These are phyloP conservation scores for Mycena crocata DNA, from an alignment of 768 basidiomycete species.

Conservation along the genomic window DNA sequence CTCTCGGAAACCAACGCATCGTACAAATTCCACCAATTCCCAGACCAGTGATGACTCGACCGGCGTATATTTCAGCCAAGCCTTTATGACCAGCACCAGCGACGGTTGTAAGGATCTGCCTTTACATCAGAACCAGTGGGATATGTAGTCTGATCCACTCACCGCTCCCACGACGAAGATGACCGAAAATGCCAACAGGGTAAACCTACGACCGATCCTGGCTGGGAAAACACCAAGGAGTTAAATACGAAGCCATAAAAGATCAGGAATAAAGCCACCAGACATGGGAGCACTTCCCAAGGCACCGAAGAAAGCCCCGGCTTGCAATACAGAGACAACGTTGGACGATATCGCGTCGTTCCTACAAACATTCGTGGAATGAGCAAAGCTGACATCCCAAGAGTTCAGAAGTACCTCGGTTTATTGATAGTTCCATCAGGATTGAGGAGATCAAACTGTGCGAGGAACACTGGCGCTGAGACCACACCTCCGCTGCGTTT, in stretches of 20 bases:
- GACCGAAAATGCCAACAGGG: slow-evolving; percentile 68
- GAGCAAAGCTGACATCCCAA: no score
- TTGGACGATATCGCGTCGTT: slow-evolving; percentile 76
- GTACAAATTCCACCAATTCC: slow-evolving; percentile 84
- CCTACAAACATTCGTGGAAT: slow-evolving; percentile 22
- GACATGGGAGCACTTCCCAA: slow-evolving; percentile 78
- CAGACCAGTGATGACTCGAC: slow-evolving; percentile 82
- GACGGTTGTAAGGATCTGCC: slow-evolving; percentile 76
- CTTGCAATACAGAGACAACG: slow-evolving; percentile 89
- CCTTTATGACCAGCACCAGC: slow-evolving; percentile 65
- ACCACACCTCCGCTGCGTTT: slow-evolving; percentile 75
- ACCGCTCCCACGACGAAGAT: slow-evolving; percentile 83
- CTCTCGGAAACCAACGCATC: neutral
- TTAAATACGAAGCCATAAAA: no score
- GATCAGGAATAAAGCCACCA: slow-evolving; percentile 52
- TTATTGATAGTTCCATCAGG: slow-evolving; percentile 55
- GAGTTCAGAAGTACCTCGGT: slow-evolving; percentile 21
- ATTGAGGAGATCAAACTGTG: slow-evolving; percentile 69
- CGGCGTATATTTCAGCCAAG: slow-evolving; percentile 79
- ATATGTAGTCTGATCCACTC: slow-evolving; percentile 35
- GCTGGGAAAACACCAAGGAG: slow-evolving; percentile 49
- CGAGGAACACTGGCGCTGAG: slow-evolving; percentile 66
- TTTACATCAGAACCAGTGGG: neutral
- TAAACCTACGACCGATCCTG: slow-evolving; percentile 72
- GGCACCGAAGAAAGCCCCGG: slow-evolving; percentile 90